A percentile compares a stretch with the other conserved stretches of the same genome.
Evolutionary conservation across 2,329 filamentous ascomycete genomes (phyloP).

Genomic region (Diaporthe australafricana): DNA sequence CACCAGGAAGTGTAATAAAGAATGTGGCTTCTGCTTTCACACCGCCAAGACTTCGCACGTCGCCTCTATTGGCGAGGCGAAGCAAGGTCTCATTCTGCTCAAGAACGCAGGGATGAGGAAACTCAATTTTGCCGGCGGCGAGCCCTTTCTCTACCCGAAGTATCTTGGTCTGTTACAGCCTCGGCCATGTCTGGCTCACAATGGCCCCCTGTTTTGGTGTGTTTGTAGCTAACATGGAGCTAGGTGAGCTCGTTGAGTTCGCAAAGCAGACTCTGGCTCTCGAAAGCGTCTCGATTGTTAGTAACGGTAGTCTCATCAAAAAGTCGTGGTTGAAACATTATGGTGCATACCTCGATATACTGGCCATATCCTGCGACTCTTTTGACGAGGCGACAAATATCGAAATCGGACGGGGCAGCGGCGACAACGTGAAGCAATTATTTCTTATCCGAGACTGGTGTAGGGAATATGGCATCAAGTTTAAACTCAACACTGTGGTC

Average conservation of each 20-base stretch:
- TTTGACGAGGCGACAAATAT: constrained; percentile 63
- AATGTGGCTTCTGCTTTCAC: constrained; percentile 68
- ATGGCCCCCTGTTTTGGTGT: neutral
- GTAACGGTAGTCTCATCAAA: constrained; percentile 61
- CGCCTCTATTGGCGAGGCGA: constrained; percentile 52
- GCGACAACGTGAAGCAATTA: constrained; percentile 58
- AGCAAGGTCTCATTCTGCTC: constrained; percentile 58
- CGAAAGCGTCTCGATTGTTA: constrained; percentile 65
- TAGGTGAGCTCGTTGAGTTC: constrained; percentile 53
- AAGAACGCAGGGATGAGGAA: constrained; percentile 51
- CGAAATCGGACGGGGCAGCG: constrained; percentile 61
- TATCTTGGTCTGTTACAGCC: constrained; percentile 42
- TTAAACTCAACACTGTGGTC: constrained; percentile 70
- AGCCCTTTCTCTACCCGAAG: constrained; percentile 50
- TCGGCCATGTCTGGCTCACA: neutral
- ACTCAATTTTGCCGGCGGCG: constrained; percentile 46
- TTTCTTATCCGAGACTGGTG: constrained; percentile 59
- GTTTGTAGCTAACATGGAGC: neutral
- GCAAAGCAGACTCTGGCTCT: constrained; percentile 60
- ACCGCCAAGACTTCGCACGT: constrained; percentile 61
- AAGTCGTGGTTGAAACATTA: constrained; percentile 55
- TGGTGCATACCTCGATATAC: constrained; percentile 60
- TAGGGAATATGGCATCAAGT: constrained; percentile 58
- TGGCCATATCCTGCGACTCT: constrained; percentile 67
- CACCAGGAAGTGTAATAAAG: constrained; percentile 38